Conservation (phyloP, 768 basidiomycete genomes). For the Phaffia australis region DNA sequence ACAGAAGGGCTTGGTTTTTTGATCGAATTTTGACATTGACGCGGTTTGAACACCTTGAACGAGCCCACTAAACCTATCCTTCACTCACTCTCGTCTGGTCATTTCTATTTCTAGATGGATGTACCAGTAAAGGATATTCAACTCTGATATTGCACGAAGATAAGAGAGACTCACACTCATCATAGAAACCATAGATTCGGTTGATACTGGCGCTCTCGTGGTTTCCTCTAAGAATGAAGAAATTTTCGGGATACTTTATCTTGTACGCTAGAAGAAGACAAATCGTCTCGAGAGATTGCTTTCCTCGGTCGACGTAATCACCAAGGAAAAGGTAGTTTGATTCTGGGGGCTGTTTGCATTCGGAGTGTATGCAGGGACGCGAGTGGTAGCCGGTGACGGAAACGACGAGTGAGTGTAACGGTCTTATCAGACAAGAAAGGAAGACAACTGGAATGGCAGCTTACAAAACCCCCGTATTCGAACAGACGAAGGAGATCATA, state of each 20-base stretch:
- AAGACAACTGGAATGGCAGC: neutral
- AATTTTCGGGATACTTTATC: slow-evolving; percentile 96
- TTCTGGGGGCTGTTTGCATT: slow-evolving; percentile 59
- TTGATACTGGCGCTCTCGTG: slow-evolving; percentile 99
- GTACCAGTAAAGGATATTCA: no score
- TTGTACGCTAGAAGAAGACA: slow-evolving; percentile 98
- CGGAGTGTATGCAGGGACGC: neutral
- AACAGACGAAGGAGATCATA: slow-evolving; percentile 96
- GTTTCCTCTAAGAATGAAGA: slow-evolving; percentile 97
- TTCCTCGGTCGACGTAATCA: slow-evolving; percentile 98
- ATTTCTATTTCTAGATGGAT: no score
- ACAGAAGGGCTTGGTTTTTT: no score
- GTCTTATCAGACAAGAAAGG: neutral
- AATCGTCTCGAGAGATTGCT: slow-evolving; percentile 98
- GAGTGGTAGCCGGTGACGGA: neutral
- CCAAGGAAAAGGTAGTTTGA: slow-evolving; percentile 99
- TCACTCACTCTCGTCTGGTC: no score
- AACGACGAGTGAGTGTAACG: neutral
- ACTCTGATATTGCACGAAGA: no score
- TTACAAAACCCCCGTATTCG: slow-evolving; percentile 85
- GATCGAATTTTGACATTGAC: no score
- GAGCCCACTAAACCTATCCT: no score
- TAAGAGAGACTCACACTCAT: slow-evolving; percentile 70
- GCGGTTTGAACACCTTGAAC: no score
- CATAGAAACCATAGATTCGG: slow-evolving; percentile 99